Conservation (phyloP, 331 rosid genomes). For the Malus hybrid region DNA sequence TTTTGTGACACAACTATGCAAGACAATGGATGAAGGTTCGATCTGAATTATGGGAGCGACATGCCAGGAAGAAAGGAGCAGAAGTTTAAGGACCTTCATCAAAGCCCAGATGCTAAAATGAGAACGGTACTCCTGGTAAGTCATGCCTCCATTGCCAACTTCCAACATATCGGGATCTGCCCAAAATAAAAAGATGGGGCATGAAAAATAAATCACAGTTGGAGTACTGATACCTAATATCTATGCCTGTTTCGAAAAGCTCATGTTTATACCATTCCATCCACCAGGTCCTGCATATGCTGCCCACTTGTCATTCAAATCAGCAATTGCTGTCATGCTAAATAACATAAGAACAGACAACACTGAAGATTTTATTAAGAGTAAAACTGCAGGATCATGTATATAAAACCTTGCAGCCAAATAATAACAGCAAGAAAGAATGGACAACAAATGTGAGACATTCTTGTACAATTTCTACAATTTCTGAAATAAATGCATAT, state of each 20-base stretch:
- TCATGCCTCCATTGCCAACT: conserved; percentile 99
- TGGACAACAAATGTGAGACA: neutral
- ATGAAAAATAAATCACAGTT: conserved; percentile 2
- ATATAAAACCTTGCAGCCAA: neutral
- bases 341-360: conserved; percentile 19
- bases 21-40: neutral
- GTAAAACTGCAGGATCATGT: neutral
- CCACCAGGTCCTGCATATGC: conserved; percentile 99
- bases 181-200: conserved; percentile 8
- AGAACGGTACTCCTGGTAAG: conserved; percentile 72
- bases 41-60: neutral
- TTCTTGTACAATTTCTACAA: neutral
- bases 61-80: neutral
- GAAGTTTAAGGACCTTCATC: conserved; percentile 52
- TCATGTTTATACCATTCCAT: conserved; percentile 73
- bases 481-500: neutral
- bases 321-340: conserved; percentile 90
- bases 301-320: conserved; percentile 92
- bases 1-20: neutral
- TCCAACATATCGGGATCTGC: conserved; percentile 99
- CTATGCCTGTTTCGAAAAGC: conserved; percentile 13
- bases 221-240: conserved; percentile 7
- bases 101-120: conserved; percentile 99
- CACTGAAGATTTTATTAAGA: neutral
- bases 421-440: neutral